Conservation (phyloP, 2,329 filamentous ascomycete genomes). For the Aspergillus bombycis region DNA sequence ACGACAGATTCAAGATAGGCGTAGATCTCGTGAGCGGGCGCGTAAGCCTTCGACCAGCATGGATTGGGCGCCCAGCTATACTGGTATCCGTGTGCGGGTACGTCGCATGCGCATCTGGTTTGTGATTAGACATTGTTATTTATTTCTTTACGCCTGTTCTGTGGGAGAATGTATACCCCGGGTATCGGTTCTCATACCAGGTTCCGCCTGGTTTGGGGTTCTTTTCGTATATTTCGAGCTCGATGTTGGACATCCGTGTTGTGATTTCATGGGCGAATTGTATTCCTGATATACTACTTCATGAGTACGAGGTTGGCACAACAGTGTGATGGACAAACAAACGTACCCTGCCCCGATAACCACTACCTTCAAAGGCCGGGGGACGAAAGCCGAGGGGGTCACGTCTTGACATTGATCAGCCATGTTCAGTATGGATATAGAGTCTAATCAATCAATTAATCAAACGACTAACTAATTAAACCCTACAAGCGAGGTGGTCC, state of each 20-base stretch:
- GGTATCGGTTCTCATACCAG: slow-evolving; percentile 4
- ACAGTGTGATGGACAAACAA: no score
- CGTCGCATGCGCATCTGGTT: slow-evolving; percentile 8
- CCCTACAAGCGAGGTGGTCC: background rate
- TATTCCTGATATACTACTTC: background rate
- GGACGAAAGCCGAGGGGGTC: background rate
- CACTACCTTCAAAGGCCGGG: background rate
- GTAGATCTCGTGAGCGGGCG: slow-evolving; percentile 7
- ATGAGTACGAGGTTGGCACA: background rate
- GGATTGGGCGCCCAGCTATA: slow-evolving; percentile 11
- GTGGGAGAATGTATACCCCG: background rate
- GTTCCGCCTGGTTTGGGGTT: slow-evolving; percentile 4
- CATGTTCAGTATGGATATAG: background rate
- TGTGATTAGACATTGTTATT: background rate
- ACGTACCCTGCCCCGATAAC: slow-evolving; percentile 1
- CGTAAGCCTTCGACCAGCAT: slow-evolving; percentile 7
- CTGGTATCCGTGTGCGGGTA: slow-evolving; percentile 14
- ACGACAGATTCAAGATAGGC: slow-evolving; percentile 5
- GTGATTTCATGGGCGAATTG: background rate
- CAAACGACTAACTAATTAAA: background rate
- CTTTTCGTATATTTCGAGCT: slow-evolving; percentile 1
- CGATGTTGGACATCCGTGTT: background rate
- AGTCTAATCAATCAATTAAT: background rate
- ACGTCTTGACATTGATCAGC: background rate
- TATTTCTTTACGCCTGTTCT: no score